Evolutionary conservation across 2,329 filamentous ascomycete species (phyloP), one percentile per base, ranked within the genome.

Genomic region (Ophiostoma perfectum): DNA sequence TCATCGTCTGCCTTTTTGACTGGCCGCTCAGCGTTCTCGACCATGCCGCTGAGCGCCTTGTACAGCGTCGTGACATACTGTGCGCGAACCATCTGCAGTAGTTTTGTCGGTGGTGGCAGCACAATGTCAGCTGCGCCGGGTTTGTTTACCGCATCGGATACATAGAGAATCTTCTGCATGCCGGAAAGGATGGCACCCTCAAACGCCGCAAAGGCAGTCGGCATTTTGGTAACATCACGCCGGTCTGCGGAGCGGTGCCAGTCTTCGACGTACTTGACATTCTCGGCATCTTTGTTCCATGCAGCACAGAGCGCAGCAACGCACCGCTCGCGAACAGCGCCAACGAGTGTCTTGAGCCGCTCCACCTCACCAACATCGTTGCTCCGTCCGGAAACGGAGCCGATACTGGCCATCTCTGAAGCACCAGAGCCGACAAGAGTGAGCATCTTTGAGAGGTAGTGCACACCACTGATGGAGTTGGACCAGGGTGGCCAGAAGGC

Each of bases 401-500:
- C 82, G 41, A 97, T 82, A 41, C 88, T 86, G 1, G 91, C 91
- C 83, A 97, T 89, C 75, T 97, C 93, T 41, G 90, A 90, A 1
- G 92, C 91, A 2, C 91, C 93, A 2, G 90, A 90, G n/a, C 94
- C 93, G 4, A 99, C 87, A 3, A 97, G 81, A 0, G 88, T 83
- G 36, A 98, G 81, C 76, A 95, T 89, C 76, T 90, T 92, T 66
- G 90, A 88, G 5, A 99, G 83, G 75, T 96, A 97, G 76, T 96
- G 87, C 1, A 94, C 91, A n/a, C 91, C 94, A 69, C 93, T 96
- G 38, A 98, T 81, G 0, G 93, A 93, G 75, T 97, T 98, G 1
- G 93, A 91, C 79, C 91, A 90, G 0, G 94, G 95, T 4, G 94
- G 93, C 93, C 94, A 98, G 78, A 98, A 99, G 0, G 93, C 94